Conservation (phyloP, 2,329 filamentous ascomycete species). For the Rasamsonia emersonii region DNA sequence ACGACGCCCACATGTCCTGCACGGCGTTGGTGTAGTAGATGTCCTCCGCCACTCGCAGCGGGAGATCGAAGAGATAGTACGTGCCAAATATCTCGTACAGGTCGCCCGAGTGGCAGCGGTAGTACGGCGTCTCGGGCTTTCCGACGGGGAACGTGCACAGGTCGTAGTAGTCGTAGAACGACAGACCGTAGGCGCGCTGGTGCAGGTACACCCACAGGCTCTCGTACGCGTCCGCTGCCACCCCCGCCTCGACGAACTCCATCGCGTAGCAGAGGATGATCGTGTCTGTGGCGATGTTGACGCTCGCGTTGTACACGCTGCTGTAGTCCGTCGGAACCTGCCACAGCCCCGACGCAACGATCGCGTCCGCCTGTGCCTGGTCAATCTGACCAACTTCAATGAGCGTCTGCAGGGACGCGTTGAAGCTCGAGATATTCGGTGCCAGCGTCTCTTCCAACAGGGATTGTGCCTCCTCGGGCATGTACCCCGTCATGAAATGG, state of each 20-base stretch:
- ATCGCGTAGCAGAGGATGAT: constrained; percentile 4
- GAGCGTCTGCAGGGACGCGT: constrained; percentile 2
- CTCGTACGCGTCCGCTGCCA: constrained; percentile 3
- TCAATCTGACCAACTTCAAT: neutral
- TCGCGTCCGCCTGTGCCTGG: constrained; percentile 1
- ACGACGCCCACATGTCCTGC: constrained; percentile 9
- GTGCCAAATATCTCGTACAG: constrained; percentile 9
- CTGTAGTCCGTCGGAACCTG: constrained; percentile 5
- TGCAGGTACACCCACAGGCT: constrained; percentile 9
- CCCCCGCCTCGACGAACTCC: constrained; percentile 6
- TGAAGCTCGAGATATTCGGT: constrained; percentile 6
- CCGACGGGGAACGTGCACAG: constrained; percentile 10
- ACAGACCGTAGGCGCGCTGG: constrained; percentile 7
- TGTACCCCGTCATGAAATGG: constrained; percentile 7
- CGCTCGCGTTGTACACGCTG: constrained; percentile 6
- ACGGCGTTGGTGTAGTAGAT: constrained; percentile 8
- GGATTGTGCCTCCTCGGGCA: constrained; percentile 9
- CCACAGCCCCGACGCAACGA: constrained; percentile 6
- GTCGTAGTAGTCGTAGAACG: constrained; percentile 7
- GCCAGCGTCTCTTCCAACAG: constrained; percentile 4
- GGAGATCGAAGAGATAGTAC: constrained; percentile 9
- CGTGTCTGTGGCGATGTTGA: constrained; percentile 7
- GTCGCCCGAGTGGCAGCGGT: constrained; percentile 7
- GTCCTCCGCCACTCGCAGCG: constrained; percentile 6
- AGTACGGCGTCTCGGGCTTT: constrained; percentile 6